phyloP scores from a whole-genome alignment of 306 rosid genomes.

The Trifolium fragiferum region DNA sequence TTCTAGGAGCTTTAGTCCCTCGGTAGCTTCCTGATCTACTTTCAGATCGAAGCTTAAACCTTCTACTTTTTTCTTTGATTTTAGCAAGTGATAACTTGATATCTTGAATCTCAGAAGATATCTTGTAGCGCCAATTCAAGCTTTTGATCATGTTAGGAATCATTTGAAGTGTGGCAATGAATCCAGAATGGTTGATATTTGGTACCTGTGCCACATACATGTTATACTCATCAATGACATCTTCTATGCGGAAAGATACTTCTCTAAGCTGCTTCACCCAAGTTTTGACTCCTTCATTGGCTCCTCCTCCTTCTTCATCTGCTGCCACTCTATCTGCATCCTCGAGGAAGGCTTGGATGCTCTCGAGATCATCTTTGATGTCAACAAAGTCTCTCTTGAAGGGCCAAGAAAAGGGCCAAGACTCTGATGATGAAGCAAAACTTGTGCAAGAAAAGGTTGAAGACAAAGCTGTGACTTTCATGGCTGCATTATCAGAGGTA shows the following conservation, averaged over 20 bases:
- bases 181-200: neutral
- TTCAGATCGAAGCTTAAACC: slow-evolving; percentile 22
- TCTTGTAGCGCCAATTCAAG: slow-evolving; percentile 12
- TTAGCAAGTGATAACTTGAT: slow-evolving; percentile 22
- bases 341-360: slow-evolving; percentile 9
- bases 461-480: no score
- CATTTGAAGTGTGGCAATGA: neutral
- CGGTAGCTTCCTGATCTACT: neutral
- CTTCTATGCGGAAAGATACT: slow-evolving; percentile 39
- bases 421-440: no score
- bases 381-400: slow-evolving; percentile 2
- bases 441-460: no score
- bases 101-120: slow-evolving; percentile 25
- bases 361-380: slow-evolving; percentile 31
- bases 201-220: neutral
- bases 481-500: no score
- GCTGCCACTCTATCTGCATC: slow-evolving; percentile 31
- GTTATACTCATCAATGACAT: slow-evolving; percentile 34
- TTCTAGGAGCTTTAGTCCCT: slow-evolving; percentile 11
- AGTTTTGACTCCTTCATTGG: slow-evolving; percentile 5
- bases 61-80: slow-evolving; percentile 43
- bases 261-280: slow-evolving; percentile 42
- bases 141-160: neutral
- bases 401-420: no score
- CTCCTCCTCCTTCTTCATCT: neutral